phyloP scores from a whole-genome alignment of 495 filamentous ascomycete species.

The Paragyromitra xinjiangensis region DNA sequence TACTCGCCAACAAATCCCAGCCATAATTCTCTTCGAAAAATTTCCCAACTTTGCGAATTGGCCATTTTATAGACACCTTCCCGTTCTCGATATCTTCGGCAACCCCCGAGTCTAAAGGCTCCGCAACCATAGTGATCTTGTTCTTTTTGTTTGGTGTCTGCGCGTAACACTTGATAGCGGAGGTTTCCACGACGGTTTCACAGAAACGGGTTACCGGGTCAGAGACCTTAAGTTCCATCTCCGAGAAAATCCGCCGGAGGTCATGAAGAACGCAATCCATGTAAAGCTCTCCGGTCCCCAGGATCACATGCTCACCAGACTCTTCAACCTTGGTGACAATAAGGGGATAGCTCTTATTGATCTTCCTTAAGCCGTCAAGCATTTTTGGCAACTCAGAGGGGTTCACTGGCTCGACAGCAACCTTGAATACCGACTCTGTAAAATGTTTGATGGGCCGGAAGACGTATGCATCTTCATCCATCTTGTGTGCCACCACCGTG shows the following conservation, averaged over 20 bases:
- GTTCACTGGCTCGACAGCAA: slow-evolving; percentile 97
- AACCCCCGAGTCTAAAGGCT: slow-evolving; percentile 92
- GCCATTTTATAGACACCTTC: slow-evolving; percentile 88
- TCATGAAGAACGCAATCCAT: slow-evolving; percentile 99
- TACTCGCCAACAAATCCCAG: slow-evolving; percentile 91
- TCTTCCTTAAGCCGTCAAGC: slow-evolving; percentile 93
- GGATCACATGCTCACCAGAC: slow-evolving; percentile 94
- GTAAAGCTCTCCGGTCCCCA: slow-evolving; percentile 95
- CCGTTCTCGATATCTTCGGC: slow-evolving; percentile 94
- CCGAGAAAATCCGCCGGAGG: slow-evolving; percentile 89
- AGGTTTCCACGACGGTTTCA: slow-evolving; percentile 97
- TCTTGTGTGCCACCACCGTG: slow-evolving; percentile 83
- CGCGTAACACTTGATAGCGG: slow-evolving; percentile 96
- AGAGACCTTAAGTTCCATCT: slow-evolving; percentile 99
- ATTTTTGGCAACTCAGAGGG: slow-evolving; percentile 99
- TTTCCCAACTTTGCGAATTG: slow-evolving; percentile 88
- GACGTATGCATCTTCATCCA: slow-evolving; percentile 89
- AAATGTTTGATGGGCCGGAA: slow-evolving; percentile 94
- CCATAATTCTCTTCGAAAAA: slow-evolving; percentile 98
- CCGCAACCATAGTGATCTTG: slow-evolving; percentile 98
- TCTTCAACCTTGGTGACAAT: slow-evolving; percentile 98
- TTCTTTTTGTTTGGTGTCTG: slow-evolving; percentile 99
- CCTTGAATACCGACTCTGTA: slow-evolving; percentile 96
- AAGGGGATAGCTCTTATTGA: slow-evolving; percentile 96
- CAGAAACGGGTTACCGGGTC: slow-evolving; percentile 97